Conservation (phyloP, 345 rosid species). For the Salix udensis region DNA sequence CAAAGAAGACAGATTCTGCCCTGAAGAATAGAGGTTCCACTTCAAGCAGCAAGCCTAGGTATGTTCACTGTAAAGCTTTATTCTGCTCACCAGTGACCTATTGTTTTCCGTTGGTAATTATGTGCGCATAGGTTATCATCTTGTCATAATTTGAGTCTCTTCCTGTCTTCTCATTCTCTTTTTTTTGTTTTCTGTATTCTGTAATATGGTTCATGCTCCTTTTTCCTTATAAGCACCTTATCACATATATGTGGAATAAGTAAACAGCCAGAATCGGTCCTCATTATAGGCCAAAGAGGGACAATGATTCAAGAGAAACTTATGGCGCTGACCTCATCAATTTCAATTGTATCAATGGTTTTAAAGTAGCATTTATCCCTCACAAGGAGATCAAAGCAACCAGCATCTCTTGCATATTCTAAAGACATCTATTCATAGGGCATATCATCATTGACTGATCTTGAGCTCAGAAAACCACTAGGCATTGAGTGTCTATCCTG, state of each 20-base stretch:
- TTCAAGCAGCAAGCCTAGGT: slow-evolving; percentile 58
- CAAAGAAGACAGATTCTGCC: slow-evolving; percentile 42
- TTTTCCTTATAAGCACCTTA: no score
- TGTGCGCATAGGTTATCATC: background rate
- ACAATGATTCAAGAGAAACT: no score
- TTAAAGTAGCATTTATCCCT: no score
- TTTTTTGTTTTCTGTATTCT: background rate
- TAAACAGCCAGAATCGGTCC: no score
- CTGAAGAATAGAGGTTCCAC: slow-evolving; percentile 53
- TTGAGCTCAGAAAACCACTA: background rate
- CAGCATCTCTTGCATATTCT: no score
- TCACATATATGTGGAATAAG: no score
- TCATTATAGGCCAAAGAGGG: no score
- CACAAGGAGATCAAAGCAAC: no score
- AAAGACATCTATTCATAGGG: no score
- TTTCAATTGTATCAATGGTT: no score
- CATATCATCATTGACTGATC: background rate
- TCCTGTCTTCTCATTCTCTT: background rate
- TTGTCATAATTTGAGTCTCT: background rate
- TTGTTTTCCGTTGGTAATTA: background rate
- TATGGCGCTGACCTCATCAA: no score
- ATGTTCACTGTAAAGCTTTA: slow-evolving; percentile 11
- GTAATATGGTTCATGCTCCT: background rate
- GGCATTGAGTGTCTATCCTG: background rate
- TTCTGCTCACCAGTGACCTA: background rate